Conservation (phyloP, 2,329 filamentous ascomycete species). For the Cercospora zeae-maydis region DNA sequence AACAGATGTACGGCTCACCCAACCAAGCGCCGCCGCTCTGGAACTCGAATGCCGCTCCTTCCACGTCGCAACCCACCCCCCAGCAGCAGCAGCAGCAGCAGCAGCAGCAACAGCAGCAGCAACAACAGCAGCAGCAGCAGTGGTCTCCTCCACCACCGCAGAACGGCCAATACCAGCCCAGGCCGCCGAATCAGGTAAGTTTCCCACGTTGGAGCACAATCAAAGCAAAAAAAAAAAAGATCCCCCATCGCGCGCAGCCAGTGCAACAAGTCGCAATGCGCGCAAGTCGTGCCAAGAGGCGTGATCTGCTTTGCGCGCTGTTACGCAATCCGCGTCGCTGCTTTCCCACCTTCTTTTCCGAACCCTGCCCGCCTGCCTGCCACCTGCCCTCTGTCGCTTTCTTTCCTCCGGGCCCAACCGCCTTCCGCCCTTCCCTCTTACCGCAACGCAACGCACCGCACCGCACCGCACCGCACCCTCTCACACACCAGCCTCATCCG, state of each 20-base stretch:
- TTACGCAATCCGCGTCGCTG: slow-evolving; percentile 26
- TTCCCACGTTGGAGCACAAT: slow-evolving; percentile 15
- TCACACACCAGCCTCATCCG: not conserved
- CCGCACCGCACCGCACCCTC: not conserved
- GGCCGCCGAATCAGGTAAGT: slow-evolving; percentile 33
- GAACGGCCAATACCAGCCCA: slow-evolving; percentile 35
- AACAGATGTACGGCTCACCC: slow-evolving; percentile 26
- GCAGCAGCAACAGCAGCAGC: slow-evolving; percentile 18
- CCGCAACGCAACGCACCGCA: slow-evolving; percentile 1
- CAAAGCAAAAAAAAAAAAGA: not conserved
- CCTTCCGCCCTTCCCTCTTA: slow-evolving; percentile 9
- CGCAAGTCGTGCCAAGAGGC: slow-evolving; percentile 24
- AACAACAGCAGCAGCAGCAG: slow-evolving; percentile 20
- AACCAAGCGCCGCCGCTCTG: slow-evolving; percentile 20
- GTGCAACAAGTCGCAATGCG: no score
- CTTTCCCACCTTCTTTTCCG: slow-evolving; percentile 21
- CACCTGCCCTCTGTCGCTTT: slow-evolving; percentile 1
- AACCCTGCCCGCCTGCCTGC: slow-evolving; percentile 12
- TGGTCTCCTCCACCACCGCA: slow-evolving; percentile 34
- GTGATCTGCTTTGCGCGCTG: slow-evolving; percentile 27
- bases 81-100: slow-evolving; percentile 19
- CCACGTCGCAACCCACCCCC: slow-evolving; percentile 25
- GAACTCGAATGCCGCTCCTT: slow-evolving; percentile 19
- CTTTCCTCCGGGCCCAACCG: slow-evolving; percentile 6
- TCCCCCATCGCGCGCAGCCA: not conserved